phyloP scores from a whole-genome alignment of 305 asterid genomes.

The Plantago coronopus region DNA sequence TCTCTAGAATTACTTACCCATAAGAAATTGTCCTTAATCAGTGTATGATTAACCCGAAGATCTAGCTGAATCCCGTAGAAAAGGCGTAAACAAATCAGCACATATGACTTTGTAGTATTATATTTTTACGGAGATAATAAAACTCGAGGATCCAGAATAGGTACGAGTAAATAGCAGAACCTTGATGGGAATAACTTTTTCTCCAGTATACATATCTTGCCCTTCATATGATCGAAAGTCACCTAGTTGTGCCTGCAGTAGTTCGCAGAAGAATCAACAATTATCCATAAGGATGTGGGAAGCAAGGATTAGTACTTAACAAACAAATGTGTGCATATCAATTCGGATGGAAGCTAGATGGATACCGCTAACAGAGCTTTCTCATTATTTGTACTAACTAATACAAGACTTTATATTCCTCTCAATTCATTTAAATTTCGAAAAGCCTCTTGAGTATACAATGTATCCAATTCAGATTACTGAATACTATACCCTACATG shows the following conservation, averaged over 20 bases:
- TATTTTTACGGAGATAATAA: constrained; percentile 12
- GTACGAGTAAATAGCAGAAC: constrained; percentile 30
- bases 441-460: neutral
- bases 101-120: neutral
- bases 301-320: constrained; percentile 2
- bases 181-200: constrained; percentile 91
- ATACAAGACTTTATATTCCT: too few relatives aligned
- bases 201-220: constrained; percentile 93
- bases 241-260: constrained; percentile 63
- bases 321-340: too few relatives aligned
- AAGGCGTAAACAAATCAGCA: constrained; percentile 17
- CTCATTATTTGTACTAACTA: too few relatives aligned
- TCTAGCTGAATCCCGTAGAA: constrained; percentile 59
- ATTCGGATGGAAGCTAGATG: too few relatives aligned
- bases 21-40: constrained; percentile 79
- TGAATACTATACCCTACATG: neutral
- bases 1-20: constrained; percentile 57
- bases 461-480: neutral
- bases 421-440: neutral
- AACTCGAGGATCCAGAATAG: neutral
- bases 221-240: constrained; percentile 92
- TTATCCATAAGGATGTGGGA: constrained; percentile 18
- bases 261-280: constrained; percentile 27
- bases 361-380: too few relatives aligned
- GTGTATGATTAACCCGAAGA: constrained; percentile 82